phyloP scores from a whole-genome alignment of 345 rosid genomes.

The Lepidium aucheri region DNA sequence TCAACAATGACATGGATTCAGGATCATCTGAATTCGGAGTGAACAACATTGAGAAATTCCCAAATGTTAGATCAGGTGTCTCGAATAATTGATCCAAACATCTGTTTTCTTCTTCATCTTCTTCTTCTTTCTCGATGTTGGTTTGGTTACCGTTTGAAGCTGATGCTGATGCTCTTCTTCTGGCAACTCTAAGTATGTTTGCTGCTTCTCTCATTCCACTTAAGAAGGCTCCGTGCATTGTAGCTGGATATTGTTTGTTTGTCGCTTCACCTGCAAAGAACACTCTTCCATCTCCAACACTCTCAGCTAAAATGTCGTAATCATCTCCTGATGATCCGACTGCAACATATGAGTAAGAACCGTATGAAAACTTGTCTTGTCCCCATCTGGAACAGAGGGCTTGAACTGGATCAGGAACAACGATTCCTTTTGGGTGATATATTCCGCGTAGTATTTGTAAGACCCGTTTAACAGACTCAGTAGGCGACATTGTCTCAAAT shows the following conservation, averaged over 20 bases:
- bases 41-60: slow-evolving; percentile 48
- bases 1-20: slow-evolving; percentile 42
- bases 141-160: slow-evolving; percentile 24
- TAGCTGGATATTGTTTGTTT: slow-evolving; percentile 88
- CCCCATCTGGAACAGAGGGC: slow-evolving; percentile 95
- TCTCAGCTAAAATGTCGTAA: slow-evolving; percentile 85
- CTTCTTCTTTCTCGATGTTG: slow-evolving; percentile 16
- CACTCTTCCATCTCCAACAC: slow-evolving; percentile 86
- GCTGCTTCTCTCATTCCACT: slow-evolving; percentile 99
- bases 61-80: slow-evolving; percentile 46
- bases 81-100: slow-evolving; percentile 38
- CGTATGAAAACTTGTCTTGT: slow-evolving; percentile 67
- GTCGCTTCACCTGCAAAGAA: slow-evolving; percentile 99
- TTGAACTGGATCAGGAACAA: slow-evolving; percentile 93
- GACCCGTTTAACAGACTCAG: slow-evolving; percentile 73
- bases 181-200: slow-evolving; percentile 64
- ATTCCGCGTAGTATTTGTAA: slow-evolving; percentile 69
- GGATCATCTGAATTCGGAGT: slow-evolving; percentile 44
- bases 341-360: slow-evolving; percentile 86
- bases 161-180: slow-evolving; percentile 39
- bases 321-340: slow-evolving; percentile 97
- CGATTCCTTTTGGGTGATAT: slow-evolving; percentile 82
- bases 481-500: slow-evolving; percentile 81
- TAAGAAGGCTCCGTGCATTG: slow-evolving; percentile 96
- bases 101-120: slow-evolving; percentile 17